Base-by-base conservation (phyloP, 2,329 filamentous ascomycete genomes). In the Clonostachys sp. region DNA sequence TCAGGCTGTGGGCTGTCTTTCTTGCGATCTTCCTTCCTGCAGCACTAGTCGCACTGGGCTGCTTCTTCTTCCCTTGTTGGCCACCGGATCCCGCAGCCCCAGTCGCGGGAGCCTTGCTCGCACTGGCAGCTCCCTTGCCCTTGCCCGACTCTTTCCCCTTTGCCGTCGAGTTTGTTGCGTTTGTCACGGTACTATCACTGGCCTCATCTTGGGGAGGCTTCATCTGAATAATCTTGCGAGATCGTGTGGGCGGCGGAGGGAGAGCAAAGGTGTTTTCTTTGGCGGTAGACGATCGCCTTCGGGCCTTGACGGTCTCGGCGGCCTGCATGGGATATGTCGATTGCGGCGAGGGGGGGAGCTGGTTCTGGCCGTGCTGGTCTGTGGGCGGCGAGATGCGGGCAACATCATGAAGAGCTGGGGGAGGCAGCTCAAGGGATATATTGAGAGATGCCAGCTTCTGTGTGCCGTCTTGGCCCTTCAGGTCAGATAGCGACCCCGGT, bases 171-270 rank as follows among this genome's bases (percentile, higher is more conserved):
- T n/a, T n/a, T 14, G 18, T n/a, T 7, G 12, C 47, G 17, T 48
- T 48, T 20, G 30, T 40, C 30, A 54, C 56, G 16, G 57, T 34
- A 10, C 56, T 35, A 6, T 55, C 41, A 4, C 14, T n/a, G 45
- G 52, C 52, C 52, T 35, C 54, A 47, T 68, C 61, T 50, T 72
- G 61, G 24, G 73, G 68, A 16, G 81, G 92, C 67, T 95, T 96
- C 91, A 97, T 96, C 70, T 97, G 92, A 49, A 97, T 97, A 63
- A 99, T 97, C 72, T 95, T 97, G 59, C 92, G 86, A 40, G 90
- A 89, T 52, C 92, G 79, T 4, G 91, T 96, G 0, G 94, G 94
- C 14, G 92, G 94, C 10, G 94, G 94, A 17, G 94, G 94, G 14
- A 99, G 79, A 10, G 87, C 80, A 64, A 96, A 95, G 43, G 78